Base-by-base conservation (phyloP, 2,329 filamentous ascomycete species). In the Coniochaeta sp. region DNA sequence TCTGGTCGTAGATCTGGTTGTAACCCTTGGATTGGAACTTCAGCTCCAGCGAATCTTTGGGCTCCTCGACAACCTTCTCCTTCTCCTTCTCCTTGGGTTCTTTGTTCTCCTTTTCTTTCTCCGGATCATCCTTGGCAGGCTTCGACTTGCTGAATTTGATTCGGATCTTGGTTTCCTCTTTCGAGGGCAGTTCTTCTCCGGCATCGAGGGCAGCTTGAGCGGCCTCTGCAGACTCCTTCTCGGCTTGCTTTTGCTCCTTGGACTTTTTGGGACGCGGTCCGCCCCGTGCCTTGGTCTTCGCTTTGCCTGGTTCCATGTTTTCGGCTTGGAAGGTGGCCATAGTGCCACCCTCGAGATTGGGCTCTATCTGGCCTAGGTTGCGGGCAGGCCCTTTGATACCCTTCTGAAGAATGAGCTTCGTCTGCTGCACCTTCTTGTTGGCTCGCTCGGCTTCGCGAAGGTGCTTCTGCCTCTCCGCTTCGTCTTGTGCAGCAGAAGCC, bases 1-100 rank as follows among this genome's bases (percentile, higher is more conserved):
- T 98, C 73, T 97, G 92, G 69, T 96, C 93, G 73, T 97, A 97
- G 61, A 99, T 93, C 73, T 96, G 93, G 69, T 96, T 92, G 77
- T 96, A 99, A 19, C 90, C 92, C 72, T 96, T 96, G 58, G 92
- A 95, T 66, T 90, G 88, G 74, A 90, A 95, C 62, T 83, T 82
- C 62, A 85, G 82, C 62, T 87, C 82, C 24, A 84, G 79, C 4
- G 76, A 69, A 59, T 83, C 81, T 40, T 79, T 76, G 9, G 77
- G 73, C 31, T 81, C 78, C 60, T 81, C 80, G 50, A 73, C 66
- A 47, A 67, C 73, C 71, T 77, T 81, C 59, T 74, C 69, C 60
- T 76, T 72, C 43, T 75, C 74, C 66, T 79, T 76, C 47, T 73
- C 71, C 67, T 78, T 77, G 56, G 69, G 67, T 63, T 81, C 78